Base-by-base conservation (phyloP, 148 eudicot species). In the Rhododendron ferrugineum region DNA sequence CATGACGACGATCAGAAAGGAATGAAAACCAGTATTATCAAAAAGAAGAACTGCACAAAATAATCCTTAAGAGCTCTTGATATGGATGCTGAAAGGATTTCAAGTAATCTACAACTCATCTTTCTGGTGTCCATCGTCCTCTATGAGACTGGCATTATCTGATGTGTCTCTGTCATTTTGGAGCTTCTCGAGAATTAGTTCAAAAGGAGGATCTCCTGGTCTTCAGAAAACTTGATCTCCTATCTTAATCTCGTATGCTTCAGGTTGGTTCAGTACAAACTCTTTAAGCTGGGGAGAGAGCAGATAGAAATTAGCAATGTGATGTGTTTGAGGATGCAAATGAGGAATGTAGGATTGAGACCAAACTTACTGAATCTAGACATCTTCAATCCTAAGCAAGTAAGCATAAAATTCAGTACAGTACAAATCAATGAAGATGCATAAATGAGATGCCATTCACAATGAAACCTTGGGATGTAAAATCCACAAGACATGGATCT, bases 121-220 rank as follows among this genome's bases (percentile, higher is more conserved):
- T 60, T 92, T 90, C 76, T 77, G 58, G 22, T 72, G 88, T 60
- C 78, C 82, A 28, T 85, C 85, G 42, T 82, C 83, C 22, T 85
- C 42, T 18, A 3, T 8, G 15, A 75, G 22, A 46, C 62, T 76
- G 42, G 68, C 37, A 15, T 81, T 11, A 6, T 86, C 68, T 49
- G 56, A 83, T 78, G 86, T 52, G 49, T 37, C 85, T 74, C 79
- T 88, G 85, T 90, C 91, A 22, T 84, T 56, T 32, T 85, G 85
- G 30, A 93, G 92, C 89, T 79, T 92, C 82, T 90, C 92, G 47
- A 97, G 44, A 60, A 95, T 89, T 83, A 90, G 94, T 10, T 40
- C 44, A 40, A 5, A 40, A 40, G 44, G 44, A 40, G 44, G 44
- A 6, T 40, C 44, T 40, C 44, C 98, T 0, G 94, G 93, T 87